Percentiles rank a stretch among this genome's conserved stretches.
Conservation (phyloP, 495 filamentous ascomycete species). For the Parmelia sp. region DNA sequence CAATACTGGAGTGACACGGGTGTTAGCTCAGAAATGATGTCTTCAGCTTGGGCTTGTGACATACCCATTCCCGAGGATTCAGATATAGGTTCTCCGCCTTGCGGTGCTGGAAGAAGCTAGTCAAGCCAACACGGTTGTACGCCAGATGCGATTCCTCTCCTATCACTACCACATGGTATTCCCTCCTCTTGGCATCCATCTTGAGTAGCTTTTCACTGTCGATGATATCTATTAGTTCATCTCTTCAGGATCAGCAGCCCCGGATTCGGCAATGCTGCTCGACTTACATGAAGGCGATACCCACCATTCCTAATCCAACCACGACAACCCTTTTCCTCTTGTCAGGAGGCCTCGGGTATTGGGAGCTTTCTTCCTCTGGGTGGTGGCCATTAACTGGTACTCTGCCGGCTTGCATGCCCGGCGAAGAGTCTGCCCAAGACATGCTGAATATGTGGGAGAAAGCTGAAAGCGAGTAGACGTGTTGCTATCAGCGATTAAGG, state of each 20-base stretch:
- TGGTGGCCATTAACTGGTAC: constrained; percentile 25
- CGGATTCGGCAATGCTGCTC: background rate
- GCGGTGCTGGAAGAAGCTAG: constrained; percentile 86
- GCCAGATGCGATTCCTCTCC: constrained; percentile 89
- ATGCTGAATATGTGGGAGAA: constrained; percentile 10
- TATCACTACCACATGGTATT: constrained; percentile 84
- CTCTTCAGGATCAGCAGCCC: background rate
- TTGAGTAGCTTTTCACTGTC: constrained; percentile 84
- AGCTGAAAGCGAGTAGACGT: background rate
- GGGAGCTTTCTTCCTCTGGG: constrained; percentile 22
- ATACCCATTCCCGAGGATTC: constrained; percentile 83
- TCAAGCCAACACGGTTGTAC: constrained; percentile 95
- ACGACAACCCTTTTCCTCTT: constrained; percentile 69
- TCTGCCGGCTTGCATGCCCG: constrained; percentile 27
- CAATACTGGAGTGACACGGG: constrained; percentile 28
- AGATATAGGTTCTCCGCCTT: constrained; percentile 86
- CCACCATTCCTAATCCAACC: constrained; percentile 93
- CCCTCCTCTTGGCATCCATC: constrained; percentile 64
- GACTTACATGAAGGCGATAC: constrained; percentile 83
- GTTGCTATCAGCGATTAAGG: background rate
- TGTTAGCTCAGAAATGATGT: background rate
- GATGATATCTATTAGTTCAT: background rate
- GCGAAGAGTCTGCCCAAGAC: constrained; percentile 31
- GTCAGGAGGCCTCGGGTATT: constrained; percentile 21
- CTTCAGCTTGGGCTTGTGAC: constrained; percentile 19